Evolutionary conservation across 2,329 filamentous ascomycete genomes (phyloP).

Genomic region (Xylaria polymorpha): DNA sequence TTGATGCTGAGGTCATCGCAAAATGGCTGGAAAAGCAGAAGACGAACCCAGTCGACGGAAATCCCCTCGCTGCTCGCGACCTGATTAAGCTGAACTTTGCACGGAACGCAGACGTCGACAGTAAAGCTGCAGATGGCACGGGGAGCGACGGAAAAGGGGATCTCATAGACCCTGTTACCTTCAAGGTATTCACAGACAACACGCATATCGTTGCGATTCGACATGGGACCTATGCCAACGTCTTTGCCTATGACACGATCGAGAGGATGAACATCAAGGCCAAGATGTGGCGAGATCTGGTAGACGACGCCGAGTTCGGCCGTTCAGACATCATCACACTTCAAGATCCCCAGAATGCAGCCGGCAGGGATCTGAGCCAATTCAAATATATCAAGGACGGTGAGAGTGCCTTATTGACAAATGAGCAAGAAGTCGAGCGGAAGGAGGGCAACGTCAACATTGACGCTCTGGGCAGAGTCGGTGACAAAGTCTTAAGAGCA

Average conservation of each 20-base stretch:
- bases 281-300: constrained; percentile 93
- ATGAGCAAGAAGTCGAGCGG: constrained; percentile 75
- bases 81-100: constrained; percentile 91
- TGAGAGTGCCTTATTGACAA: constrained; percentile 72
- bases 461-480: constrained; percentile 79
- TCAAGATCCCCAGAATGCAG: constrained; percentile 93
- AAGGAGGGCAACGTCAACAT: constrained; percentile 79
- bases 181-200: constrained; percentile 97
- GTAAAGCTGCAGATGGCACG: constrained; percentile 57
- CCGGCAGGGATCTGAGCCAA: constrained; percentile 81
- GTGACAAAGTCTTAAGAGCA: constrained; percentile 86
- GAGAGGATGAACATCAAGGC: constrained; percentile 95
- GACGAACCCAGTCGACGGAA: constrained; percentile 89
- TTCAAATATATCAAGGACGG: constrained; percentile 94
- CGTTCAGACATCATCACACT: constrained; percentile 94
- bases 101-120: constrained; percentile 81
- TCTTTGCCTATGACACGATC: constrained; percentile 95
- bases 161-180: constrained; percentile 95
- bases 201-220: constrained; percentile 93
- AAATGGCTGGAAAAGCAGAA: constrained; percentile 94
- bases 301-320: constrained; percentile 87
- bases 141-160: constrained; percentile 72
- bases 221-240: constrained; percentile 86
- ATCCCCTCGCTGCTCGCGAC: constrained; percentile 81
- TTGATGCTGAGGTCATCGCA: constrained; percentile 93